Conservation (phyloP, 2,329 filamentous ascomycete genomes). For the Purpureocillium lavendulum region DNA sequence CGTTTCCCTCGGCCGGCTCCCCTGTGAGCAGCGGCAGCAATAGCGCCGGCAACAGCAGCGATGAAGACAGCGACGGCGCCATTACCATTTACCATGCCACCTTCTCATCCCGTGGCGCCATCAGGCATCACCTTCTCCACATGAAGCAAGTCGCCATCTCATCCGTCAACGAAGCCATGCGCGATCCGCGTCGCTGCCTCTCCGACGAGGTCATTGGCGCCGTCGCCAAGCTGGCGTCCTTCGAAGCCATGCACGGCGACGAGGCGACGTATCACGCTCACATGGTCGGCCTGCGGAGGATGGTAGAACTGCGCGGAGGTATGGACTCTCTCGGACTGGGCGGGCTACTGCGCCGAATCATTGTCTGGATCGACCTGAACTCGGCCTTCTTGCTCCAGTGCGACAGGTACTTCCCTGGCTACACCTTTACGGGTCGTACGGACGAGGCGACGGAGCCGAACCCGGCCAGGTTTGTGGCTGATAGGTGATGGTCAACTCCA, state of each 20-base stretch:
- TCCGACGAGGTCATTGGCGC: conserved; percentile 37
- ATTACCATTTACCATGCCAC: no score
- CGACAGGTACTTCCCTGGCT: conserved; percentile 21
- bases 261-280: conserved; percentile 32
- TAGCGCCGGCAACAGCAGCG: neutral
- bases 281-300: conserved; percentile 34
- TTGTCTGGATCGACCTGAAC: conserved; percentile 40
- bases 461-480: conserved; percentile 22
- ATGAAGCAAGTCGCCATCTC: conserved; percentile 34
- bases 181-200: conserved; percentile 13
- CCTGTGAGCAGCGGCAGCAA: no score
- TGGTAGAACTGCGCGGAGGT: conserved; percentile 36
- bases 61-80: neutral
- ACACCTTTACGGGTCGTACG: conserved; percentile 11
- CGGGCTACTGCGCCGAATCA: conserved; percentile 35
- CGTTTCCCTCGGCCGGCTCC: no score
- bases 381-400: conserved; percentile 25
- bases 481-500: neutral
- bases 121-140: conserved; percentile 23
- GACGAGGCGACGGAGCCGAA: conserved; percentile 18
- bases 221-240: conserved; percentile 42
- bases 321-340: conserved; percentile 28
- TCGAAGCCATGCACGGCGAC: conserved; percentile 41
- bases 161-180: conserved; percentile 31
- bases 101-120: conserved; percentile 6